Evolutionary conservation across 768 basidiomycete species (phyloP), one percentile per base, ranked within the genome.

Genomic region (Kwoniella shandongensis): DNA sequence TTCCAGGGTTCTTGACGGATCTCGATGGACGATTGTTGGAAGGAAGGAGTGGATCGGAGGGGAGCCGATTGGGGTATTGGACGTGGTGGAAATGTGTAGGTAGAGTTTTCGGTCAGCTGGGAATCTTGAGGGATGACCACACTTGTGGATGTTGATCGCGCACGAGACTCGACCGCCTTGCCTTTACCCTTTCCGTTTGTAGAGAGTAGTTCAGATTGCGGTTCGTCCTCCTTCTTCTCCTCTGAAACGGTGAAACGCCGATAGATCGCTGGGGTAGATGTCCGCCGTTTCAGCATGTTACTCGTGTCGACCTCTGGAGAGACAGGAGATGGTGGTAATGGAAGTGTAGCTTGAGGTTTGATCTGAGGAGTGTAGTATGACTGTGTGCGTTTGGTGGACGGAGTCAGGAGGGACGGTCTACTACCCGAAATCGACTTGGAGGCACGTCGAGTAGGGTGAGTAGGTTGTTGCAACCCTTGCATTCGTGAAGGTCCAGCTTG

Each of bases 121-220:
- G 38, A 45, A 3, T 26, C 40, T 18, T 58, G 55, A 10, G 61
- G 70, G 6, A 61, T 48, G 45, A 67, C 70, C 13, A 72, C 44
- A 45, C 63, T 65, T 1, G 71, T 73, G 26, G 66, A 68, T 6
- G 71, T 73, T 11, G 71, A 65, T 44, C 71, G 58, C 7, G 66
- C 71, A 40, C 71, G 44, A 26, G 52, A 63, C 22, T 63, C 60
- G 5, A 39, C 48, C 25, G 52, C 53, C 36, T 63, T 55, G n/a
- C 26, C 51, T 26, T 47, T 51, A 32, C 26, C 51, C 20, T 44
- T 54, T 26, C 54, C 44, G 36, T 46, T 45, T 6, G 32, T 32
- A 32, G 32, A 32, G 13, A 32, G 32, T 32, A 32, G 32, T 6
- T 26, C 51, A 39, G 23, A 13, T 40, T 30, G 30, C 13, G 22